Evolutionary conservation across 2,329 filamentous ascomycete genomes (phyloP), one percentile per base, ranked within the genome.

Genomic region (Shiraia bambusicola): DNA sequence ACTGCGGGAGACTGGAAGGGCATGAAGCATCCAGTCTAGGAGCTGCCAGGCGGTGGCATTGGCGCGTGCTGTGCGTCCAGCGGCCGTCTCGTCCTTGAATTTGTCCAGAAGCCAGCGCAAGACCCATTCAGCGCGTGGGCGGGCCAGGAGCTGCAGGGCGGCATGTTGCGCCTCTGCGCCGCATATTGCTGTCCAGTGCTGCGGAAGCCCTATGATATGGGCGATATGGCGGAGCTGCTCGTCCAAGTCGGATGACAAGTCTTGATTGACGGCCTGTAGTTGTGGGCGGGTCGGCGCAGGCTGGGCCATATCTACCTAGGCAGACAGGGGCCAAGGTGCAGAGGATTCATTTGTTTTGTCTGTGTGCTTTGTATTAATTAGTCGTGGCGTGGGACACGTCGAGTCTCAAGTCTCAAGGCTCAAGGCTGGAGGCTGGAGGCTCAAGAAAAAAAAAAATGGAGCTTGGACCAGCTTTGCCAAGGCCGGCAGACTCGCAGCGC

Each of bases 1-100:
- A 16, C 88, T 74, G 9, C 81, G 83, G 32, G 86, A 83, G 0
- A 82, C 72, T 0, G 87, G 84, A 13, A 92, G 80, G n/a, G 81
- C 72, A 35, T 76, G 72, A 39, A 88, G 76, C 34, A 86, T 73
- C 44, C 76, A 77, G 31, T 74, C 73, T 16, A 90, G 64, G 26
- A 89, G 76, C 22, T 71, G 74, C 86, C 79, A 83, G 22, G 73
- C 69, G 32, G 58, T 57, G n/a, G 64, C 49, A 29, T 73, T 70
- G 25, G 68, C 61, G 36, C 74, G 72, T 38, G 74, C 74, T 33
- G 59, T 58, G 14, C 39, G 57, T 16, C 67, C 59, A 25, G 48
- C 52, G 29, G 61, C 67, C 25, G 58, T 57, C 15, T 69, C 64
- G 34, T 68, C 62, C 52, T 74, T 77, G 37, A 85, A 51, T 58